Percentiles rank a stretch among this genome's conserved stretches.
Evolutionary conservation across 345 rosid genomes (phyloP).

Genomic region (Citrus trifoliata): DNA sequence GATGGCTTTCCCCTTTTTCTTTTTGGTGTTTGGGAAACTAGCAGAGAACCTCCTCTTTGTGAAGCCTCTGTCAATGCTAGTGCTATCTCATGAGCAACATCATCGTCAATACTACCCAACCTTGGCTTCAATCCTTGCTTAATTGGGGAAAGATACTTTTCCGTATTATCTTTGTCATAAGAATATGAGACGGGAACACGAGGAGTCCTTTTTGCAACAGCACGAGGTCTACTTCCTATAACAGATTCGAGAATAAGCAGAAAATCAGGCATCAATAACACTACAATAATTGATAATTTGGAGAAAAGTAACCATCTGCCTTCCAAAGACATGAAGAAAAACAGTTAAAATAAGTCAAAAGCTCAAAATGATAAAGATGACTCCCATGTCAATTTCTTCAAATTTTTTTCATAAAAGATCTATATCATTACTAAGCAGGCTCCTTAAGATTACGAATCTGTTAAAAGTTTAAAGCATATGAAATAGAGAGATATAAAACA

Average conservation of each 20-base stretch:
- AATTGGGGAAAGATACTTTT: constrained; percentile 53
- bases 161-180: constrained; percentile 46
- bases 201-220: constrained; percentile 88
- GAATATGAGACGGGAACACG: constrained; percentile 66
- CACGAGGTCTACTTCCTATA: constrained; percentile 68
- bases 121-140: constrained; percentile 49
- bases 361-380: neutral
- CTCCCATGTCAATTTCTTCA: constrained; percentile 9
- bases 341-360: constrained; percentile 10
- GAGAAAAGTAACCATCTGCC: neutral
- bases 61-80: constrained; percentile 72
- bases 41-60: constrained; percentile 67
- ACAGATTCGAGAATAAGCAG: constrained; percentile 17
- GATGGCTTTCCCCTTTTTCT: constrained; percentile 52
- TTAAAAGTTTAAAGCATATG: neutral
- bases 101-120: constrained; percentile 57
- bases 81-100: constrained; percentile 78
- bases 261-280: neutral
- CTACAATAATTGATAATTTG: neutral
- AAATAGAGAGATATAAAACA: constrained; percentile 20
- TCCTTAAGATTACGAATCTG: constrained; percentile 5
- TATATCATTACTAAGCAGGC: constrained; percentile 1
- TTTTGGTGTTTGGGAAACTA: constrained; percentile 50
- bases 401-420: neutral
- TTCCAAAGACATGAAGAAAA: neutral